Conservation (phyloP, 768 basidiomycete species). For the Rhizopogon vulgaris region DNA sequence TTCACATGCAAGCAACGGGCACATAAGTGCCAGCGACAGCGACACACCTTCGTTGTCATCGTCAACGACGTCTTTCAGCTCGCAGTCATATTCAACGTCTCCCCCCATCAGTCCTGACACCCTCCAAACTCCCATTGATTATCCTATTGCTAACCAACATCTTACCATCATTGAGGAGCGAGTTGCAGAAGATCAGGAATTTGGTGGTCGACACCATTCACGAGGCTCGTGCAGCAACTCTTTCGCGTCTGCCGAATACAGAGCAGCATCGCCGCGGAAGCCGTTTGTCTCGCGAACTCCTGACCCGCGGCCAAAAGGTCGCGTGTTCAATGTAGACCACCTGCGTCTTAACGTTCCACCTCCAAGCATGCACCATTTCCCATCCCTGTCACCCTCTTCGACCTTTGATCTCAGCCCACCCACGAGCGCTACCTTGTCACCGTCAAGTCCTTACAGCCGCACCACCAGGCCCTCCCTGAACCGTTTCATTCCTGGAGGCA, state of each 20-base stretch:
- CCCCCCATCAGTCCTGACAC: slow-evolving; percentile 29
- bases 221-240: slow-evolving; percentile 16
- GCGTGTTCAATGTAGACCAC: slow-evolving; percentile 20
- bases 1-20: slow-evolving; percentile 20
- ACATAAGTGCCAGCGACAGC: slow-evolving; percentile 30
- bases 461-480: slow-evolving; percentile 18
- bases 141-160: slow-evolving; percentile 13
- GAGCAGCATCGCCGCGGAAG: background rate
- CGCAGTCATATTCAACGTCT: slow-evolving; percentile 19
- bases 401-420: slow-evolving; percentile 5
- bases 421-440: background rate
- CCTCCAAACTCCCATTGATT: slow-evolving; percentile 28
- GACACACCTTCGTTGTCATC: slow-evolving; percentile 46
- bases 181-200: slow-evolving; percentile 13
- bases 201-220: slow-evolving; percentile 8
- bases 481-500: slow-evolving; percentile 19
- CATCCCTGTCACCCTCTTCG: slow-evolving; percentile 11
- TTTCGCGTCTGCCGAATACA: slow-evolving; percentile 13
- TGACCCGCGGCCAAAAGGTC: slow-evolving; percentile 13
- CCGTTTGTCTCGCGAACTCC: background rate
- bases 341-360: slow-evolving; percentile 26
- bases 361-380: slow-evolving; percentile 6
- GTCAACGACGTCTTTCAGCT: slow-evolving; percentile 33
- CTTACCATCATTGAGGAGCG: slow-evolving; percentile 37
- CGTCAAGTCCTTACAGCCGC: background rate